These are phyloP conservation scores for Boletus hoseneyae DNA, from an alignment of 1,284 basidiomycete species.

Conservation along the genomic window DNA sequence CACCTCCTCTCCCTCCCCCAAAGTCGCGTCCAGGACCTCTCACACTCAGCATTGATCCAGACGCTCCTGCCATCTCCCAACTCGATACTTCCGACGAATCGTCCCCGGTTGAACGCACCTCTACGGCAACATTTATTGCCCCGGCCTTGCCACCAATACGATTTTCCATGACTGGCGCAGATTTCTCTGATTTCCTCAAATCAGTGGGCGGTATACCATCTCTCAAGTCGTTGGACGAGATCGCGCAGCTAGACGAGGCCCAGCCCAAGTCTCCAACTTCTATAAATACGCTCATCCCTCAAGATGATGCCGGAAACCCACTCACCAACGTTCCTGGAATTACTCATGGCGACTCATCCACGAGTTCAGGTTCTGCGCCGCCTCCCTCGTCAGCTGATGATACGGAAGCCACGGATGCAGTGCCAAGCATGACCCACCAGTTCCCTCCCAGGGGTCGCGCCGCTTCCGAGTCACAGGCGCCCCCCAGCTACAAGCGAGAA, in stretches of 20 bases:
- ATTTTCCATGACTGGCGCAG: constrained; percentile 75
- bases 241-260: constrained; percentile 35
- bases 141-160: constrained; percentile 79
- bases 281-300: constrained; percentile 29
- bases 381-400: constrained; percentile 1
- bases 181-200: constrained; percentile 71
- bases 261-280: constrained; percentile 24
- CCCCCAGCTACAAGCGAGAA: constrained; percentile 14
- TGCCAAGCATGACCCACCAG: constrained; percentile 14
- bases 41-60: constrained; percentile 20
- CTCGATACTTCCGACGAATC: constrained; percentile 43
- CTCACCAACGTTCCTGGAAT: neutral
- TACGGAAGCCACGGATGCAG: constrained; percentile 13
- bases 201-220: constrained; percentile 47
- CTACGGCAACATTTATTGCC: constrained; percentile 70
- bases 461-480: constrained; percentile 24
- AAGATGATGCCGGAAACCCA: constrained; percentile 28
- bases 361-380: neutral
- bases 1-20: constrained; percentile 49
- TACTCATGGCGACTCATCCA: neutral
- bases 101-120: constrained; percentile 59
- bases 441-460: constrained; percentile 20
- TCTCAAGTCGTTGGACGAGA: constrained; percentile 42
- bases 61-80: constrained; percentile 28
- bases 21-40: constrained; percentile 37